A percentile compares a stretch with the other conserved stretches of the same genome.
Evolutionary conservation across 495 filamentous ascomycete genomes (phyloP).

Genomic region (Viridothelium virens): DNA sequence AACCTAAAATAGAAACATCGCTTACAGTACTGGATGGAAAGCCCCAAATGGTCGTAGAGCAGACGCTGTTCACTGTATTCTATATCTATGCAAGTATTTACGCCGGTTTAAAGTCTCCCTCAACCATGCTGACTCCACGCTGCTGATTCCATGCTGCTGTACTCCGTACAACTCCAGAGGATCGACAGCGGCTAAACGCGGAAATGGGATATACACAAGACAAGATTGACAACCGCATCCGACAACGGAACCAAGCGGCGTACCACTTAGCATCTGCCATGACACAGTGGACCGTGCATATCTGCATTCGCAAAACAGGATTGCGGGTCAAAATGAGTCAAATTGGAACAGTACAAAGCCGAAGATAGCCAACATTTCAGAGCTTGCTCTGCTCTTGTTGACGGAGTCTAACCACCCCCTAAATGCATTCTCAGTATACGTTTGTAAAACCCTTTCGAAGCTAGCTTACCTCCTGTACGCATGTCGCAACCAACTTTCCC

Average conservation of each 20-base stretch:
- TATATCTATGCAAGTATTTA: no score
- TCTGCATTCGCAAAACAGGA: no score
- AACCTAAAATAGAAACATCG: no score
- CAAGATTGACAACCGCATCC: background rate
- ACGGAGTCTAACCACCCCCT: conserved; percentile 19
- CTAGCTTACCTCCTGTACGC: conserved; percentile 62
- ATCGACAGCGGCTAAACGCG: background rate
- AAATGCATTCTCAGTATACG: background rate
- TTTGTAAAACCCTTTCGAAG: background rate
- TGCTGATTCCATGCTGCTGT: no score
- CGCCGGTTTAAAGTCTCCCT: no score
- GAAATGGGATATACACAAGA: background rate
- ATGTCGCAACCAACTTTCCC: conserved; percentile 75
- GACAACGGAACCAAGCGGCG: background rate
- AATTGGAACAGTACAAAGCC: background rate
- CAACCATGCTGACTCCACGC: no score
- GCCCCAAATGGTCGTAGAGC: no score
- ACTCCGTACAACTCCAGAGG: no score
- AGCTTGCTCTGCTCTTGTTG: conserved; percentile 13
- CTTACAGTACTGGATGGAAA: no score
- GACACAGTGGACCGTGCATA: background rate
- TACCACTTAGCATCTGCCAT: background rate
- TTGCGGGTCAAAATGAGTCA: no score
- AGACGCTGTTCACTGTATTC: no score
- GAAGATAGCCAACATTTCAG: background rate